Evolutionary conservation across 208 protist species (phyloP).

Genomic region (Leishmania aethiopica): DNA sequence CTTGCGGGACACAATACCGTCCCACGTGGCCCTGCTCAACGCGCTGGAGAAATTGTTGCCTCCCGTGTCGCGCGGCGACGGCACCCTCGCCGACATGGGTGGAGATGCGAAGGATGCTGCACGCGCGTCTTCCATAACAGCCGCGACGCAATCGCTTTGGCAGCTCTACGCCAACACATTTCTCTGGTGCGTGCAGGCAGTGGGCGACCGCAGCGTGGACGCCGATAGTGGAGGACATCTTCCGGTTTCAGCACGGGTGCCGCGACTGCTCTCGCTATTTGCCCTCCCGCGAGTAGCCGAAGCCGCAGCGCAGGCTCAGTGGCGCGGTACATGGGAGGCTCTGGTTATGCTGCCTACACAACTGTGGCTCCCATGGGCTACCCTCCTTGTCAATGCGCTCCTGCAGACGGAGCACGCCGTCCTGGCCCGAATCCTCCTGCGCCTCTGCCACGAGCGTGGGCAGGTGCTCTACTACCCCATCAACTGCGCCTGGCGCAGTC

Average conservation of each 20-base stretch:
- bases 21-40: slow-evolving; percentile 4
- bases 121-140: not conserved
- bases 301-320: not conserved
- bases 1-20: not conserved
- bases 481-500: slow-evolving; percentile 55
- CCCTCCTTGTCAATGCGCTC: slow-evolving; percentile 12
- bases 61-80: not conserved
- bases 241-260: slow-evolving; percentile 13
- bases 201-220: not conserved
- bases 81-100: not conserved
- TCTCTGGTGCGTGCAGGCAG: slow-evolving; percentile 8
- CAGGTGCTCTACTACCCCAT: slow-evolving; percentile 85
- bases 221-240: not conserved
- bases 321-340: not conserved
- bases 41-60: slow-evolving; percentile 11
- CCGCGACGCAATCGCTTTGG: slow-evolving; percentile 5
- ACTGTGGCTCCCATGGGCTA: slow-evolving; percentile 25
- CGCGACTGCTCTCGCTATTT: slow-evolving; percentile 18
- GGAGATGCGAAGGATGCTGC: not conserved
- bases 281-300: not conserved
- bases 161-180: slow-evolving; percentile 8
- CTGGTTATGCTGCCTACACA: slow-evolving; percentile 4
- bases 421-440: slow-evolving; percentile 40
- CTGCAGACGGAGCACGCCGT: slow-evolving; percentile 22
- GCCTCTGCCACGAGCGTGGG: slow-evolving; percentile 54